Conservation (phyloP, 2,329 filamentous ascomycete species). For the Fusarium fujikuroi region DNA sequence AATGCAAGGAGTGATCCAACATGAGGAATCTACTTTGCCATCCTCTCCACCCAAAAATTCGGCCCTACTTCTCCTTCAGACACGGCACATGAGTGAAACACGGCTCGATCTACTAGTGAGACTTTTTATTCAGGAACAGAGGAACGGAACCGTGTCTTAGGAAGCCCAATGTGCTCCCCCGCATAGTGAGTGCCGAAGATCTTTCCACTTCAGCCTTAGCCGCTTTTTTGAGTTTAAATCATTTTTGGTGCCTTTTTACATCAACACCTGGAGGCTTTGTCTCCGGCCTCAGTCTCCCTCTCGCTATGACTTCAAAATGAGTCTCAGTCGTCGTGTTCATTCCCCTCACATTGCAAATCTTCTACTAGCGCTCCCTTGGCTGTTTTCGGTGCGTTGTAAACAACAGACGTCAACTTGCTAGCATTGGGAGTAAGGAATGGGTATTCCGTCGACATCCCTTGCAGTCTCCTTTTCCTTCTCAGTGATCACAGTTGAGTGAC, state of each 20-base stretch:
- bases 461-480: neutral
- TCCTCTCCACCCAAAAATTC: neutral
- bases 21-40: neutral
- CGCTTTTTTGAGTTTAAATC: neutral
- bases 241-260: neutral
- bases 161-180: neutral
- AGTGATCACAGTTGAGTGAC: too few relatives aligned
- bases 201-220: neutral
- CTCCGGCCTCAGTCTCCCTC: neutral
- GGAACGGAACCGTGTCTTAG: neutral
- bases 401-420: neutral
- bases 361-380: neutral
- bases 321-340: neutral
- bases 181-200: neutral
- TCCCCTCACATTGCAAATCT: neutral
- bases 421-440: neutral
- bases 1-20: neutral
- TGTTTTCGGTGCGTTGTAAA: neutral
- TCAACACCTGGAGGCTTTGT: neutral
- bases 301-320: neutral
- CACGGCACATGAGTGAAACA: neutral
- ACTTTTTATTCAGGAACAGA: neutral
- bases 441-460: neutral
- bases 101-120: neutral
- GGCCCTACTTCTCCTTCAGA: neutral